Conservation (phyloP, 805 yeast species). For the Barnettozyma sucrosica region DNA sequence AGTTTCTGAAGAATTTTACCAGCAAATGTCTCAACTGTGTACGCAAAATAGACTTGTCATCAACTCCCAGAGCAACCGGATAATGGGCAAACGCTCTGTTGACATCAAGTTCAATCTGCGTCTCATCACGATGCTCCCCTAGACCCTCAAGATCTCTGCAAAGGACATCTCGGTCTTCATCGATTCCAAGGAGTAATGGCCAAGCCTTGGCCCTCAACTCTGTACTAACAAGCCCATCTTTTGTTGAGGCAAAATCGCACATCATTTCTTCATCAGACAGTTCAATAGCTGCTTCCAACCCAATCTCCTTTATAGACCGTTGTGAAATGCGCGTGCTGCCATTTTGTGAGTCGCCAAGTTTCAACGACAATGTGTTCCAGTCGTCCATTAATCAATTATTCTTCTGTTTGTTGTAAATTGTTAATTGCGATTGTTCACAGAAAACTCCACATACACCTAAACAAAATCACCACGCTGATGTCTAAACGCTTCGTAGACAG, state of each 20-base stretch:
- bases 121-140: conserved; percentile 56
- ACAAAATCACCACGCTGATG: neutral
- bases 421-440: neutral
- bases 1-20: conserved; percentile 47
- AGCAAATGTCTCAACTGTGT: conserved; percentile 34
- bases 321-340: conserved; percentile 1
- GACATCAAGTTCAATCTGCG: conserved; percentile 75
- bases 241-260: conserved; percentile 35
- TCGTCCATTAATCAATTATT: conserved; percentile 5
- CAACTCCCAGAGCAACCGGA: conserved; percentile 23
- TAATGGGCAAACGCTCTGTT: conserved; percentile 56
- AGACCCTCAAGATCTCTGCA: neutral
- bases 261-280: conserved; percentile 26
- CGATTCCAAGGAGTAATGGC: conserved; percentile 35
- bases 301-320: conserved; percentile 21
- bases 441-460: neutral
- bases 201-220: conserved; percentile 40
- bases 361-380: conserved; percentile 47
- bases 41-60: conserved; percentile 21
- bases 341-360: conserved; percentile 25
- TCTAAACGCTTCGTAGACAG: conserved; percentile 12
- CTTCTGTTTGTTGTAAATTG: neutral
- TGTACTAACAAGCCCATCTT: conserved; percentile 42
- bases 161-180: too few relatives aligned
- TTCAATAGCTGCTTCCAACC: conserved; percentile 33